A percentile compares a stretch with the other conserved stretches of the same genome.
phyloP scores from a whole-genome alignment of 768 basidiomycete genomes.

The Pleurotus platypus region DNA sequence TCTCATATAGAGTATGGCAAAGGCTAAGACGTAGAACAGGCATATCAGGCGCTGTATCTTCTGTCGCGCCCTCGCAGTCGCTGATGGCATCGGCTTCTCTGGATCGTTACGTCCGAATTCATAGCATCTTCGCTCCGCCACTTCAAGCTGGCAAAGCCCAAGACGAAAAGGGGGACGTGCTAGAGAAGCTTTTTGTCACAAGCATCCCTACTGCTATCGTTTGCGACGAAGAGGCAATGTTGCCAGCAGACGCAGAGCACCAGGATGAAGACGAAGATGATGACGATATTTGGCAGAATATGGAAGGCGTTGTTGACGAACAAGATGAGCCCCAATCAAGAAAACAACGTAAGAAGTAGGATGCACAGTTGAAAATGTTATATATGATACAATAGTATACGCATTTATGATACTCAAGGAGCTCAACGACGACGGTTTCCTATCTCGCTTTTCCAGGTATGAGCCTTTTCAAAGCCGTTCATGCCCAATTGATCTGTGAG shows the following conservation, averaged over 20 bases:
- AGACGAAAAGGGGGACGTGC: constrained; percentile 54
- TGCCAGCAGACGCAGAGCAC: constrained; percentile 5
- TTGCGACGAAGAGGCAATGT: constrained; percentile 46
- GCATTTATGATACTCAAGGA: neutral
- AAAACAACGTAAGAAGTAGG: constrained; percentile 16
- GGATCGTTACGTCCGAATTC: constrained; percentile 71
- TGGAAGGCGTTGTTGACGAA: constrained; percentile 50
- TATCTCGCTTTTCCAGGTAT: constrained; percentile 84
- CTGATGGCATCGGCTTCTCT: constrained; percentile 58
- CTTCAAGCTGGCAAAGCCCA: constrained; percentile 41
- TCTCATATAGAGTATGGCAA: no score
- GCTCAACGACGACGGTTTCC: constrained; percentile 35
- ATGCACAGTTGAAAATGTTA: constrained; percentile 6
- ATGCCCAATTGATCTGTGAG: constrained; percentile 58
- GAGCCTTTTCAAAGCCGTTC: constrained; percentile 92
- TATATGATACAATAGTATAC: neutral
- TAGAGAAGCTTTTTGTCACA: constrained; percentile 64
- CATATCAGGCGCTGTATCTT: constrained; percentile 65
- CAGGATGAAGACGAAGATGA: constrained; percentile 31
- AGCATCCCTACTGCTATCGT: constrained; percentile 57
- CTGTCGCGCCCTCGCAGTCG: constrained; percentile 53
- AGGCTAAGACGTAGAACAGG: constrained; percentile 32
- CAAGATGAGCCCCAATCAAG: constrained; percentile 18
- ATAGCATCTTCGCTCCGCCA: constrained; percentile 56
- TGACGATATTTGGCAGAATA: constrained; percentile 67